Evolutionary conservation across 2,329 filamentous ascomycete genomes (phyloP).

Genomic region (Trichoderma lentiforme): DNA sequence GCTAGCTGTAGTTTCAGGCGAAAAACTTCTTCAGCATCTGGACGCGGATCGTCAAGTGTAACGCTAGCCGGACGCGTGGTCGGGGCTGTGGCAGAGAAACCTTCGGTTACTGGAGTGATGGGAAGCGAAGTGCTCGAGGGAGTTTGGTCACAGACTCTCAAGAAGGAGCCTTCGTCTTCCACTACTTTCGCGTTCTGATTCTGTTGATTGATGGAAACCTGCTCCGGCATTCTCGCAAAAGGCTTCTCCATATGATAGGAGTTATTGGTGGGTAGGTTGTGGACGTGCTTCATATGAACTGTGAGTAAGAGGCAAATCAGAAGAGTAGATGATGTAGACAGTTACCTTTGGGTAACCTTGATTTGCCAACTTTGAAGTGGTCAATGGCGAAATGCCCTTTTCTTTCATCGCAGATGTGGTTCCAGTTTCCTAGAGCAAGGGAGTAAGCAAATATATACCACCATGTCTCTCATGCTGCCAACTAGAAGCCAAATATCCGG

Average conservation of each 20-base stretch:
- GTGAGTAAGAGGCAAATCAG: conserved; percentile 22
- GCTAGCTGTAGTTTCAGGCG: conserved; percentile 70
- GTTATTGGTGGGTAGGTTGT: conserved; percentile 40
- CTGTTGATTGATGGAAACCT: conserved; percentile 58
- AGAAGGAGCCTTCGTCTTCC: conserved; percentile 37
- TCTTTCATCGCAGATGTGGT: conserved; percentile 28
- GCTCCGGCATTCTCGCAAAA: conserved; percentile 69
- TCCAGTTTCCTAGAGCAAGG: background rate
- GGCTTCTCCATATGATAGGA: conserved; percentile 66
- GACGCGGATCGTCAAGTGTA: conserved; percentile 41
- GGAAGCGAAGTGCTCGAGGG: conserved; percentile 58
- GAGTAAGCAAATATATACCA: background rate
- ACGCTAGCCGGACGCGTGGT: conserved; percentile 53
- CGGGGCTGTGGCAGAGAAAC: conserved; percentile 46
- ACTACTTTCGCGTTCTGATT: conserved; percentile 48
- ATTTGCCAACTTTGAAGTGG: conserved; percentile 54
- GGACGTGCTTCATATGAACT: conserved; percentile 44
- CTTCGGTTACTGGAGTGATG: conserved; percentile 59
- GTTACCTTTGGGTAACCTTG: conserved; percentile 52
- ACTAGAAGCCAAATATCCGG: background rate
- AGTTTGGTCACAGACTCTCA: conserved; percentile 42
- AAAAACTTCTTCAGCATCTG: conserved; percentile 56
- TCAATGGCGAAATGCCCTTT: conserved; percentile 45
- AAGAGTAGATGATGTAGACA: conserved; percentile 15
- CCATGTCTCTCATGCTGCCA: background rate